These are phyloP conservation scores for Henckelia pumila DNA, from an alignment of 257 asterid genomes.

Conservation along the genomic window DNA sequence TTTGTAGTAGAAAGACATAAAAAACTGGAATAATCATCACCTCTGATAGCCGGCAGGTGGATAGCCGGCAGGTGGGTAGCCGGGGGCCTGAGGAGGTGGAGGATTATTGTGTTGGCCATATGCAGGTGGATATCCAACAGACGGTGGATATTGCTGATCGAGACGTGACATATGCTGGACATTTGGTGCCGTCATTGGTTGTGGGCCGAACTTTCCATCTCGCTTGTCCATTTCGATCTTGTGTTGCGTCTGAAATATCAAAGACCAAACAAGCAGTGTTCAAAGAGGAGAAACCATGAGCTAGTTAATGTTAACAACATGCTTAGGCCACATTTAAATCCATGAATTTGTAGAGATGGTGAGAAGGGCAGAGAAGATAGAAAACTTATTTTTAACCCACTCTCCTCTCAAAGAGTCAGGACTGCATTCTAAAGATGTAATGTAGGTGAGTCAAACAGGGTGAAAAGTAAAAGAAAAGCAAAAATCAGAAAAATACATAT, in stretches of 20 bases:
- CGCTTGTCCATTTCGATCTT: constrained; percentile 98
- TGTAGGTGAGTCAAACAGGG: neutral
- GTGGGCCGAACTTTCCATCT: constrained; percentile 91
- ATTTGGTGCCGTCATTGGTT: constrained; percentile 69
- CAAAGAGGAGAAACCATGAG: constrained; percentile 15
- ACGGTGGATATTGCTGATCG: constrained; percentile 84
- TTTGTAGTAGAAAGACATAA: constrained; percentile 1
- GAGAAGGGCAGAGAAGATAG: neutral
- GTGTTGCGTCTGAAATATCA: constrained; percentile 76
- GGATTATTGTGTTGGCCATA: constrained; percentile 65
- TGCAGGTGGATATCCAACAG: constrained; percentile 68
- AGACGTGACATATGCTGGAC: constrained; percentile 97
- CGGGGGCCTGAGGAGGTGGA: constrained; percentile 37
- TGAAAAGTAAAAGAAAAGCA: neutral
- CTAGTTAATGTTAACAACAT: neutral
- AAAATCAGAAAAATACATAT: too few species aligned
- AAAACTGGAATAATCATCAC: constrained; percentile 32
- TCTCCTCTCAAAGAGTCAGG: neutral
- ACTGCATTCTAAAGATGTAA: neutral
- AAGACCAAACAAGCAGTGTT: constrained; percentile 19
- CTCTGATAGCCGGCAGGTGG: constrained; percentile 37
- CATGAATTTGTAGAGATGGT: neutral
- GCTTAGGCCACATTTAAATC: neutral
- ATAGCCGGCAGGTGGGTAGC: constrained; percentile 30
- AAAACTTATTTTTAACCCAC: neutral